phyloP scores from a whole-genome alignment of 1,139 yeast species.

The Suhomyces wounanorum region DNA sequence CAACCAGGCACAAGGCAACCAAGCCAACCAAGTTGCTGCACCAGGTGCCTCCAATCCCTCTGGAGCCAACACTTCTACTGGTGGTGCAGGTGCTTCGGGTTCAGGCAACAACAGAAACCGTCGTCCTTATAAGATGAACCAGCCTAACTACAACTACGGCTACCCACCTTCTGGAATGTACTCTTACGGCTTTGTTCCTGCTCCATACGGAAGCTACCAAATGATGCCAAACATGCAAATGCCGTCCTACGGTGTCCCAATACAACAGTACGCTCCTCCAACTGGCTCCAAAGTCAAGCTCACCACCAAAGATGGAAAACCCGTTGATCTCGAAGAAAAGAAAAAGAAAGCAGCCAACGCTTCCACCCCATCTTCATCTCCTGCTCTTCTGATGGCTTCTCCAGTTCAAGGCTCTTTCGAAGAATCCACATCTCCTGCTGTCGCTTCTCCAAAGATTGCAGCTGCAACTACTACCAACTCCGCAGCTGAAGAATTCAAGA shows the following conservation, averaged over 20 bases:
- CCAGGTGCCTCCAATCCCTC: not conserved
- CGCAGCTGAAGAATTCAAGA: constrained; percentile 28
- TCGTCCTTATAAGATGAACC: constrained; percentile 15
- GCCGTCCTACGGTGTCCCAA: constrained; percentile 19
- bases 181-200: constrained; percentile 18
- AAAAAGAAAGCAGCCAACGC: constrained; percentile 27
- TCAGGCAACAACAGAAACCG: constrained; percentile 14
- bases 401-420: constrained; percentile 15
- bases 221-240: constrained; percentile 21
- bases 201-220: constrained; percentile 19
- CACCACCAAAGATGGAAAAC: constrained; percentile 51
- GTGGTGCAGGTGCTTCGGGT: constrained; percentile 12
- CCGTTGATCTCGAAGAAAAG: constrained; percentile 48
- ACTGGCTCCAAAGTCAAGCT: constrained; percentile 33
- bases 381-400: constrained; percentile 16
- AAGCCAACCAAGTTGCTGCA: not conserved
- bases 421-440: constrained; percentile 17
- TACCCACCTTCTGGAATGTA: constrained; percentile 19
- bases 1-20: constrained; percentile 1
- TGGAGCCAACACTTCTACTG: not conserved
- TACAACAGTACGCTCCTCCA: constrained; percentile 18
- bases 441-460: constrained; percentile 19
- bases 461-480: constrained; percentile 14
- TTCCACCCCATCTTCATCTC: constrained; percentile 21
- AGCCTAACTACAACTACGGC: constrained; percentile 18